Base-by-base conservation (phyloP, 345 rosid species). In the Cardamine occulta region DNA sequence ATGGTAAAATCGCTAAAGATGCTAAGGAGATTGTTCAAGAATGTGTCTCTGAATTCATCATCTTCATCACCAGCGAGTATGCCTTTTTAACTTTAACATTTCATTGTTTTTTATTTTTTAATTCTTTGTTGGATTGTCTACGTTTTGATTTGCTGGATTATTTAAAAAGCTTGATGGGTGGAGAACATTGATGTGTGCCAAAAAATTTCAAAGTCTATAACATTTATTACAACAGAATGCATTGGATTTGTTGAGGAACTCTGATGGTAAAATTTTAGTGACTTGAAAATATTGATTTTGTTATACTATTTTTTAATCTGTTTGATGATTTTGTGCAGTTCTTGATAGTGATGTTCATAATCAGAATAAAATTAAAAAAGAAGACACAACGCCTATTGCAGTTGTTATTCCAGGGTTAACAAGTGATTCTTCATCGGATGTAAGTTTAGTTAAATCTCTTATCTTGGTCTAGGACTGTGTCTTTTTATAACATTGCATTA, bases 321-420 rank as follows among this genome's bases (percentile, higher is more conserved):
- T 11, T 70, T 45, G 13, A 34, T 47, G 3, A 34, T 26, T 39
- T n/a, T n/a, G n/a, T n/a, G n/a, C n/a, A n/a, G n/a, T n/a, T n/a
- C n/a, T 40, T 31, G 84, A 72, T 37, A 83, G 74, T 19, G 5
- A 24, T 26, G 28, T 26, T 64, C 70, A 58, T 24, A 70, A 12
- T 63, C 77, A 75, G 66, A 74, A 45, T 37, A 55, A 60, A 29
- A 84, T 83, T 52, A 56, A 73, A 1, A 76, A 81, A 72, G 88
- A 88, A 64, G 91, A 85, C 15, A 71, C 82, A 34, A 86, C 80
- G 0, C 91, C 91, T 0, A 82, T 85, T 75, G 87, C 82, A 35
- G 54, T 89, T 44, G 85, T 88, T 49, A 79, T 89, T 80, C 97
- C 92, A 51, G 92, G 97, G 72, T 66, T 92, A 61, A 84, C 85